Conservation (phyloP, 768 basidiomycete species). For the Holtermanniella nyarrowii region DNA sequence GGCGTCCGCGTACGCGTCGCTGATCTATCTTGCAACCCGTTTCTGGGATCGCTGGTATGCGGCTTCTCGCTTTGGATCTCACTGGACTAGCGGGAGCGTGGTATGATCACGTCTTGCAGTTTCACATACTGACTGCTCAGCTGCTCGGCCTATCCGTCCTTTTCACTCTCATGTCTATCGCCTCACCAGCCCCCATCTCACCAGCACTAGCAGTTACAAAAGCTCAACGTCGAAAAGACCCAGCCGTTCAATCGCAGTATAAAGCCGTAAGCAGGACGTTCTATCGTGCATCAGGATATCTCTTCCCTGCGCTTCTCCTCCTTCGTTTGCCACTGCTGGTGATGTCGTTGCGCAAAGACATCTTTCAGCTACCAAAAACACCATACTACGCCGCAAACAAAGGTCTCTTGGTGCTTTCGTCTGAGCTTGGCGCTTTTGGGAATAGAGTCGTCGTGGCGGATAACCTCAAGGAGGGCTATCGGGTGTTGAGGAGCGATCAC, state of each 20-base stretch:
- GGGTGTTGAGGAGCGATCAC: constrained; percentile 50
- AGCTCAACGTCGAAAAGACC: neutral
- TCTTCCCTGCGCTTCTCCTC: constrained; percentile 17
- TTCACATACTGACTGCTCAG: constrained; percentile 7
- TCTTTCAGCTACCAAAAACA: constrained; percentile 17
- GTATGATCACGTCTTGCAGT: neutral
- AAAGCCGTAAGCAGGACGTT: neutral
- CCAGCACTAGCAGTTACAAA: neutral
- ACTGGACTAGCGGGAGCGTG: constrained; percentile 21
- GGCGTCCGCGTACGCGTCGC: constrained; percentile 8
- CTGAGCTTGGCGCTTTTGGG: constrained; percentile 51
- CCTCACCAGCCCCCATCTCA: constrained; percentile 1
- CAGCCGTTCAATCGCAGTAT: neutral
- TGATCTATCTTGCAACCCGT: constrained; percentile 15
- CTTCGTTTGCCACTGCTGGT: constrained; percentile 22
- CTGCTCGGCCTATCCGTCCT: constrained; percentile 25
- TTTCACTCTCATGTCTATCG: constrained; percentile 17
- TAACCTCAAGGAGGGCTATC: constrained; percentile 35
- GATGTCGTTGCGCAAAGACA: constrained; percentile 23
- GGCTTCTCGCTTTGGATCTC: constrained; percentile 5
- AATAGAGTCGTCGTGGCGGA: constrained; percentile 68
- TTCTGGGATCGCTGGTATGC: constrained; percentile 6
- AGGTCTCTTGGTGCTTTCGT: constrained; percentile 27
- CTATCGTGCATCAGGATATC: constrained; percentile 8
- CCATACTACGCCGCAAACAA: constrained; percentile 23